phyloP scores from a whole-genome alignment of 345 rosid species.

The Erodium maritimum region DNA sequence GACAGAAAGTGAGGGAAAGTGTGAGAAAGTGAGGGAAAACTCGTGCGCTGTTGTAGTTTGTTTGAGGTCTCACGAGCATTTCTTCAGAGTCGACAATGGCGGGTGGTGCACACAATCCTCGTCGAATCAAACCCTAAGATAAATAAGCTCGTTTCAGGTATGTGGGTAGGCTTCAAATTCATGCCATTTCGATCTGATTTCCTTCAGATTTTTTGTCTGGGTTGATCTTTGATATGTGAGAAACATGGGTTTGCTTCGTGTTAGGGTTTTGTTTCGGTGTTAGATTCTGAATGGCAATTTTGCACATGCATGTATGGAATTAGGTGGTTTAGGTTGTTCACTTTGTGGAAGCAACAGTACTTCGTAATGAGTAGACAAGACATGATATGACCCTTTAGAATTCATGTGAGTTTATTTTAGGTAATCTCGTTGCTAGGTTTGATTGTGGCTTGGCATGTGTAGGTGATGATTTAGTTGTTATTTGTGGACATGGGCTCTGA shows the following conservation, averaged over 20 bases:
- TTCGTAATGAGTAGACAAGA: background rate
- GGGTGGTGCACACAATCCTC: background rate
- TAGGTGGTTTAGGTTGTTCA: background rate
- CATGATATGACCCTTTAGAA: background rate
- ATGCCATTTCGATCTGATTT: background rate
- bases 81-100: background rate
- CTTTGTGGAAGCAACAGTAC: background rate
- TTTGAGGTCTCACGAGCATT: background rate
- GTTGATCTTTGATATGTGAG: background rate
- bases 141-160: background rate
- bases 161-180: background rate
- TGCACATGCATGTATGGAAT: background rate
- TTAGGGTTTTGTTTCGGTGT: background rate
- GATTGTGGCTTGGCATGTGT: background rate
- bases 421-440: background rate
- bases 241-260: background rate
- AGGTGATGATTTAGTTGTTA: background rate
- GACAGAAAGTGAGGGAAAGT: background rate
- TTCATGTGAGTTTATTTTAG: background rate
- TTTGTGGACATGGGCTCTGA: background rate
- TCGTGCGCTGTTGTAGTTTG: too few relatives aligned
- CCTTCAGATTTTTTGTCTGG: background rate
- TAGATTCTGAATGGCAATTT: background rate
- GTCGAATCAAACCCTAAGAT: background rate
- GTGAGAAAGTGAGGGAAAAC: background rate